Base-by-base conservation (phyloP, 495 filamentous ascomycete species). In the Talaromyces trachyspermus region DNA sequence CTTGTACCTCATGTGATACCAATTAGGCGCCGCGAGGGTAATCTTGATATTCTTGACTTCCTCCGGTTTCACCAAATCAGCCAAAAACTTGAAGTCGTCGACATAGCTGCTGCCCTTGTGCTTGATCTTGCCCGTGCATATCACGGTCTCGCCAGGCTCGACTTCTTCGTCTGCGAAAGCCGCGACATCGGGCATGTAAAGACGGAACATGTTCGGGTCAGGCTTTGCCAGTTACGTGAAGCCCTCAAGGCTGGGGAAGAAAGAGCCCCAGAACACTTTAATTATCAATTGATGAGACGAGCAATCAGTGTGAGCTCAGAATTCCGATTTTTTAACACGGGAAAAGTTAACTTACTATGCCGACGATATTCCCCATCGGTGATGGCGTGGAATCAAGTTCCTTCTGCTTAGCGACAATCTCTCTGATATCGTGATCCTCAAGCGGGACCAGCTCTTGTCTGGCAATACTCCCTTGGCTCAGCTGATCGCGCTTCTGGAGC, bases 181-280 rank as follows among this genome's bases (percentile, higher is more conserved):
- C 20, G 84, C 81, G 46, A 92, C 80, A 56, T 90, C 86, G 8
- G 88, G 88, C 48, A 88, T 81, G 56, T 89, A 89, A 18, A 75
- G 65, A 10, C 84, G 76, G 67, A 88, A 89, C 56, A 86, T 77
- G 25, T 77, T 74, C 4, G 70, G 49, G 43, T 77, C 68, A 7
- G 82, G 71, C n/a, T 79, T 70, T 22, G 54, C 52, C 53, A 85
- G 68, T 57, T 84, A 76, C 46, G 78, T 68, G 58, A 85, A 83
- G 40, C 86, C 85, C 25, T 85, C 77, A 41, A 89, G 76, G 35
- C 80, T 79, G 26, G 85, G 81, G 72, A 86, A 88, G 70, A 90
- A 84, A 9, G 80, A 76, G 38, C 85, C 85, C 76, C 78, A 83
- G 68, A 81, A 80, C 73, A 80, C 74, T 76, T 43, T 18, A 26